Conservation (phyloP, 2,329 filamentous ascomycete species). For the Shiraia sp. region DNA sequence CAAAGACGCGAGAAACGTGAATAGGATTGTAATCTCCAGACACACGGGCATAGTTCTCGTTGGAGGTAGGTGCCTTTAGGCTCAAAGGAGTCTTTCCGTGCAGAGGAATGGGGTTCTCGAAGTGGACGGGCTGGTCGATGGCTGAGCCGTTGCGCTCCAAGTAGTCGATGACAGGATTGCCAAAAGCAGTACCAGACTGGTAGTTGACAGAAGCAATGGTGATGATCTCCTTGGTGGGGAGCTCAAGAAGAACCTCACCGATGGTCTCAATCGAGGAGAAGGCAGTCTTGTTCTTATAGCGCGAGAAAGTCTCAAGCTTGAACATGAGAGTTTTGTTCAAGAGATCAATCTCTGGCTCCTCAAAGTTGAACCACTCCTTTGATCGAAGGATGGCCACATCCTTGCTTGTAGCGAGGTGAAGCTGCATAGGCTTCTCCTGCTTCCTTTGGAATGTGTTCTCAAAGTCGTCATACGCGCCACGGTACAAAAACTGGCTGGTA, state of each 20-base stretch:
- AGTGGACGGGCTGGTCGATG: constrained; percentile 94
- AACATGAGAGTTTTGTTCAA: constrained; percentile 93
- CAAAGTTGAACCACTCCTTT: constrained; percentile 95
- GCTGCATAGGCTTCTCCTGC: constrained; percentile 90
- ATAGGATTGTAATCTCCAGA: constrained; percentile 99
- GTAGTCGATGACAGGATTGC: constrained; percentile 97
- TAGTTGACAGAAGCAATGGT: constrained; percentile 98
- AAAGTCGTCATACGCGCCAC: constrained; percentile 87
- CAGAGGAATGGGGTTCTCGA: constrained; percentile 95
- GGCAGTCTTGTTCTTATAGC: constrained; percentile 92
- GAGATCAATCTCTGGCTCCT: constrained; percentile 82
- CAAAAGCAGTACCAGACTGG: constrained; percentile 85
- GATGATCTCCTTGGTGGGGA: constrained; percentile 95
- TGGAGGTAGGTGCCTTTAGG: constrained; percentile 89
- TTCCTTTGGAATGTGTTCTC: constrained; percentile 99
- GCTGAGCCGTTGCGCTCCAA: constrained; percentile 87
- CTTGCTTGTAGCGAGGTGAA: constrained; percentile 83
- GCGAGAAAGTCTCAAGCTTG: constrained; percentile 87
- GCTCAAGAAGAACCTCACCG: constrained; percentile 88
- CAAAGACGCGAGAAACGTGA: constrained; percentile 95
- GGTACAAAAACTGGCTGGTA: constrained; percentile 96
- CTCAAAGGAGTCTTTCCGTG: constrained; percentile 88
- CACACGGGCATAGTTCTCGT: constrained; percentile 96
- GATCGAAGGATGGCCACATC: constrained; percentile 93
- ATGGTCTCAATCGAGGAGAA: constrained; percentile 91